Evolutionary conservation across 2,329 filamentous ascomycete genomes (phyloP).

Genomic region (Aspergillus aculeatinus): DNA sequence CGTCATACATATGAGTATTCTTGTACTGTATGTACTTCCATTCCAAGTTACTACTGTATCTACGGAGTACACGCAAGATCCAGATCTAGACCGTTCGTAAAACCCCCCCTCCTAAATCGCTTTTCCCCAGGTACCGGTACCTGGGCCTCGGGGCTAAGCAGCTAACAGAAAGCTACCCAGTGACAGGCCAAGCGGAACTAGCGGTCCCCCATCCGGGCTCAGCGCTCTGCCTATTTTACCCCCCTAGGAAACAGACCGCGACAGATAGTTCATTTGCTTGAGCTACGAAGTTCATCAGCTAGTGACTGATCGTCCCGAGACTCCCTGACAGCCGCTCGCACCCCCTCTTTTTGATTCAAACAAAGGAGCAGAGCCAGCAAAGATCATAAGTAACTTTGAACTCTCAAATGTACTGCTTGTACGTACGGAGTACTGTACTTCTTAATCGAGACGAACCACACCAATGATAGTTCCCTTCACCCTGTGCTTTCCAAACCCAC

Average conservation of each 20-base stretch:
- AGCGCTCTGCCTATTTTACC: neutral
- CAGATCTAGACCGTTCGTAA: no score
- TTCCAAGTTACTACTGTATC: no score
- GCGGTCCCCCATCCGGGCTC: neutral
- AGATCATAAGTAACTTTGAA: neutral
- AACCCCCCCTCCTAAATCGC: no score
- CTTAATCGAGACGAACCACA: neutral
- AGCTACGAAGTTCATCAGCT: neutral
- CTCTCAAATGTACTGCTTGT: neutral
- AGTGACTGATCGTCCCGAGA: slow-evolving; percentile 6
- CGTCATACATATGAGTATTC: no score
- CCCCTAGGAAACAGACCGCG: neutral
- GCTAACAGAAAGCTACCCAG: neutral
- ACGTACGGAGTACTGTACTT: neutral
- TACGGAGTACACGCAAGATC: no score
- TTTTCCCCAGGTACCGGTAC: neutral
- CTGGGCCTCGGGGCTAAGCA: neutral
- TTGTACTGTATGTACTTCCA: no score
- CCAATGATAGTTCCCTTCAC: neutral
- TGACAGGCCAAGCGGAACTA: neutral
- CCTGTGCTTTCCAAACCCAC: neutral
- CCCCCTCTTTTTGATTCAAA: neutral
- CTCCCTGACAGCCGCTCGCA: slow-evolving; percentile 3
- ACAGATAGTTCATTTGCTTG: neutral
- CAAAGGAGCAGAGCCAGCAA: neutral